Evolutionary conservation across 2,329 filamentous ascomycete species (phyloP).

Genomic region (Paracoccidioides brasiliensis): DNA sequence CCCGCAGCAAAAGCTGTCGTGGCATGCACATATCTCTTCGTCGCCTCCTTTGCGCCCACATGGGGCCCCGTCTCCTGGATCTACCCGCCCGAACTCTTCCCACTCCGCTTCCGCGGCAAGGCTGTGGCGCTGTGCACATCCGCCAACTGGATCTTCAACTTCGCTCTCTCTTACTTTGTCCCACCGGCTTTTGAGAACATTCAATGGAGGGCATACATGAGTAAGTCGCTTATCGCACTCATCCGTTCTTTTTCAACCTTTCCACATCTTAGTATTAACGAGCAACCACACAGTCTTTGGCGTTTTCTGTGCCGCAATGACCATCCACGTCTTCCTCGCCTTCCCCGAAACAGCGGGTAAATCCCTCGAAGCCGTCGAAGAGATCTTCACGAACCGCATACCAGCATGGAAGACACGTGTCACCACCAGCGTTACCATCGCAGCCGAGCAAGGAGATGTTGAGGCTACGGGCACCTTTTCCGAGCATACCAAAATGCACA

Average conservation of each 20-base stretch:
- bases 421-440: neutral
- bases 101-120: slow-evolving; percentile 5
- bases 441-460: slow-evolving; percentile 3
- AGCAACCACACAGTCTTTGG: slow-evolving; percentile 42
- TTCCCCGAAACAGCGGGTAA: slow-evolving; percentile 54
- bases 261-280: neutral
- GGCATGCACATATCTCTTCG: slow-evolving; percentile 47
- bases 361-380: slow-evolving; percentile 57
- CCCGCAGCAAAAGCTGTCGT: slow-evolving; percentile 45
- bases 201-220: slow-evolving; percentile 18
- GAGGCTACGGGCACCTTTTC: slow-evolving; percentile 1
- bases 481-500: neutral
- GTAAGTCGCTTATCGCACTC: slow-evolving; percentile 1
- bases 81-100: slow-evolving; percentile 37
- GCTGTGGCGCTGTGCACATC: slow-evolving; percentile 7
- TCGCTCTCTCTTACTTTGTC: slow-evolving; percentile 7
- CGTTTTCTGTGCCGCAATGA: slow-evolving; percentile 51
- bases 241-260: neutral
- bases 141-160: slow-evolving; percentile 9
- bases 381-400: slow-evolving; percentile 38
- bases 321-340: slow-evolving; percentile 49
- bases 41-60: slow-evolving; percentile 46
- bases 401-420: slow-evolving; percentile 5
- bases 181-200: slow-evolving; percentile 6
- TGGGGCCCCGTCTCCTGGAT: slow-evolving; percentile 46